A percentile compares a stretch with the other conserved stretches of the same genome.
Evolutionary conservation across 2,329 filamentous ascomycete species (phyloP).

Genomic region (Hypoxylon sp.): DNA sequence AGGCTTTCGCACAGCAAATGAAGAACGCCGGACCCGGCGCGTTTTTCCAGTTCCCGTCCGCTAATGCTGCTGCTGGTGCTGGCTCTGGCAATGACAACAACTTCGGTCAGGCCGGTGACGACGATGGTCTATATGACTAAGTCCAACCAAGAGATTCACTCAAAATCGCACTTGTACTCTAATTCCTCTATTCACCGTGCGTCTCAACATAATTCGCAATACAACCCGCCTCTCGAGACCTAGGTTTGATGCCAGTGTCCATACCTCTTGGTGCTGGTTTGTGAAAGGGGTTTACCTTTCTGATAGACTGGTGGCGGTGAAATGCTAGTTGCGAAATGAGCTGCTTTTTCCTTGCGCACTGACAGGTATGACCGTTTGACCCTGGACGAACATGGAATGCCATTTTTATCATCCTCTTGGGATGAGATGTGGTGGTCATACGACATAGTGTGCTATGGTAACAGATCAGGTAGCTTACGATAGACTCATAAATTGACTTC

Average conservation of each 20-base stretch:
- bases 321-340: slow-evolving; percentile 36
- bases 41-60: slow-evolving; percentile 93
- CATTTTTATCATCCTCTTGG: slow-evolving; percentile 15
- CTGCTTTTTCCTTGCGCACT: slow-evolving; percentile 35
- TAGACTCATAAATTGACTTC: slow-evolving; percentile 54
- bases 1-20: slow-evolving; percentile 98
- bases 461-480: slow-evolving; percentile 46
- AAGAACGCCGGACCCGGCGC: slow-evolving; percentile 96
- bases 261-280: slow-evolving; percentile 30
- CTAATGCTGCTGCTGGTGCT: slow-evolving; percentile 77
- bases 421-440: slow-evolving; percentile 38
- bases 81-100: slow-evolving; percentile 71
- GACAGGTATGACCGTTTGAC: slow-evolving; percentile 27
- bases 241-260: slow-evolving; percentile 19
- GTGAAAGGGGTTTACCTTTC: slow-evolving; percentile 39
- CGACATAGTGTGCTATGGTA: slow-evolving; percentile 31
- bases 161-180: slow-evolving; percentile 60
- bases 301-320: slow-evolving; percentile 45
- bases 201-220: slow-evolving; percentile 54
- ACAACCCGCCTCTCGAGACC: slow-evolving; percentile 11
- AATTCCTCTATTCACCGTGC: slow-evolving; percentile 57
- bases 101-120: slow-evolving; percentile 90
- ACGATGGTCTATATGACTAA: slow-evolving; percentile 98
- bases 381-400: slow-evolving; percentile 21
- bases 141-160: slow-evolving; percentile 46